phyloP scores from a whole-genome alignment of 495 filamentous ascomycete species.

The Talaromyces stipitatus region DNA sequence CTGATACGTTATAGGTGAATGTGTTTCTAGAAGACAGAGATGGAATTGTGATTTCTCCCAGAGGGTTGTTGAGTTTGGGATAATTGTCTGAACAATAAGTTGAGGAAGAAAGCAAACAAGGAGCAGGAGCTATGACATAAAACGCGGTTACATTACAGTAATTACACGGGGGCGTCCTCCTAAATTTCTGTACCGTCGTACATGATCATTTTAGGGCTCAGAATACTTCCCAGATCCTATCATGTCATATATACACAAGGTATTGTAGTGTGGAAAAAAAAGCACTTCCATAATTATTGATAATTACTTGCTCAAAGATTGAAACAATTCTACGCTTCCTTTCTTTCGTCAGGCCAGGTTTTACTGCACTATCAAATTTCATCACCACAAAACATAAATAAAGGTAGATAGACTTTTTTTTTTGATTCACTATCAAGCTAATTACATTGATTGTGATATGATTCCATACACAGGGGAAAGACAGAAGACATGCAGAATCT shows the following conservation, averaged over 20 bases:
- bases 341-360: too few relatives aligned
- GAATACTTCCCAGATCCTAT: too few relatives aligned
- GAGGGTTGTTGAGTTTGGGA: neutral
- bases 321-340: too few relatives aligned
- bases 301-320: too few relatives aligned
- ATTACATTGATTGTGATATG: neutral
- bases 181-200: neutral
- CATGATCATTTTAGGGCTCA: too few relatives aligned
- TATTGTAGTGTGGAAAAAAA: too few relatives aligned
- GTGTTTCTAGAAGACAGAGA: neutral
- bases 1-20: neutral
- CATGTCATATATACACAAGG: too few relatives aligned
- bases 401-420: neutral
- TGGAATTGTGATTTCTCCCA: neutral
- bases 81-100: neutral
- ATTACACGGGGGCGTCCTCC: neutral
- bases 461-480: neutral
- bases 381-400: too few relatives aligned
- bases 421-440: neutral
- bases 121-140: neutral
- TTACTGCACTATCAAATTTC: too few relatives aligned
- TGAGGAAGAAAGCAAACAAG: neutral
- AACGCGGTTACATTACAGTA: neutral
- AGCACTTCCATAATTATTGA: too few relatives aligned
- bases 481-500: neutral